phyloP scores from a whole-genome alignment of 495 filamentous ascomycete species.

The Talaromyces adpressus region DNA sequence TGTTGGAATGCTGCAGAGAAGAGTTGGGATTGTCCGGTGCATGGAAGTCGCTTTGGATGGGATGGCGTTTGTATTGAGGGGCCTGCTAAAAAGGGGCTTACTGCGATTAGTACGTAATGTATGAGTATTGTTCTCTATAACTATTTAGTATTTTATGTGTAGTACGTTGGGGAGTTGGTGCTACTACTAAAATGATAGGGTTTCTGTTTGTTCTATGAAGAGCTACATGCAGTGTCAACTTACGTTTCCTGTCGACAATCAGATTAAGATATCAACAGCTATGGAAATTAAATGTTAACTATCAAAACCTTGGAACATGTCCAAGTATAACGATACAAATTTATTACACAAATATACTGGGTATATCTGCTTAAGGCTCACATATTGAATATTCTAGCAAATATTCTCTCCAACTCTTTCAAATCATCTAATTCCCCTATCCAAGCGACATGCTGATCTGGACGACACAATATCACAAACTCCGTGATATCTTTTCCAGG shows the following conservation, averaged over 20 bases:
- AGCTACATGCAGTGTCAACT: too few species aligned
- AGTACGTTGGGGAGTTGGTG: too few species aligned
- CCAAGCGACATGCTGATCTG: conserved; percentile 24
- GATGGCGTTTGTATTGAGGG: conserved; percentile 46
- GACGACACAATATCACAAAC: conserved; percentile 22
- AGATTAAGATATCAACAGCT: too few species aligned
- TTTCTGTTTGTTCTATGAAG: too few species aligned
- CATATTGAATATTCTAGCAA: background rate
- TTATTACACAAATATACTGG: too few species aligned
- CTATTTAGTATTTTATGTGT: too few species aligned
- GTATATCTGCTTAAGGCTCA: background rate
- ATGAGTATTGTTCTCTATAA: background rate
- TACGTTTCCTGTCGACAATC: too few species aligned
- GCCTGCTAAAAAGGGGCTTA: conserved; percentile 29
- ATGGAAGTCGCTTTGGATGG: conserved; percentile 48
- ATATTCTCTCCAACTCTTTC: conserved; percentile 5
- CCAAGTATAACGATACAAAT: too few species aligned
- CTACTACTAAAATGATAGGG: too few species aligned
- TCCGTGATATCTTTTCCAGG: background rate
- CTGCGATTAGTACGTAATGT: background rate
- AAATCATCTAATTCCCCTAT: conserved; percentile 16
- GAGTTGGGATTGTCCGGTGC: conserved; percentile 46
- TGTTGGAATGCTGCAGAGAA: conserved; percentile 50
- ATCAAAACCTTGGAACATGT: too few species aligned
- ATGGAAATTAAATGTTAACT: too few species aligned